Percentiles rank a stretch among this genome's conserved stretches.
These are phyloP conservation scores for Chlorophyllum brunneum DNA, from an alignment of 768 basidiomycete genomes.

Conservation along the genomic window DNA sequence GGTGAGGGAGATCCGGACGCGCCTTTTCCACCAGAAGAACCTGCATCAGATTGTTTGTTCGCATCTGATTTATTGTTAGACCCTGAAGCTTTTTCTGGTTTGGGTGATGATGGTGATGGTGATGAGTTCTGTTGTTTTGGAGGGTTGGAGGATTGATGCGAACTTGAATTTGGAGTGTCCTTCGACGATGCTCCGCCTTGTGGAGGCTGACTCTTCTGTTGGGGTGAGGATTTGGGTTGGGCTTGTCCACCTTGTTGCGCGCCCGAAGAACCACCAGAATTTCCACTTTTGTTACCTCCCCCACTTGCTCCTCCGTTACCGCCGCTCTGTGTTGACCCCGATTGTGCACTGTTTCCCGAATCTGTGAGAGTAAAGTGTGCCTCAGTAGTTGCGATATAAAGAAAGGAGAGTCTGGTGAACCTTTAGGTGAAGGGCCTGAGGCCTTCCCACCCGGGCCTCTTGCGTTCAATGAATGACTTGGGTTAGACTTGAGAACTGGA, in stretches of 20 bases:
- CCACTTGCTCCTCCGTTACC: no score
- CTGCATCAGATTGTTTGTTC: not conserved
- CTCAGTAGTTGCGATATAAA: not conserved
- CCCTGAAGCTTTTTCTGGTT: no score
- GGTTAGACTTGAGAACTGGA: not conserved
- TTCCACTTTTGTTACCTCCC: not conserved
- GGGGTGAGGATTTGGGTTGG: not conserved
- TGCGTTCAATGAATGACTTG: conserved; percentile 8
- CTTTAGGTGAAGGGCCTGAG: not conserved
- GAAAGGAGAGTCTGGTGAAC: not conserved
- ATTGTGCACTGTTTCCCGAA: not conserved
- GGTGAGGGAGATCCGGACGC: not conserved
- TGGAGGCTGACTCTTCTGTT: no score
- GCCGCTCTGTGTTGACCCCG: not conserved
- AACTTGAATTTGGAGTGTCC: no score
- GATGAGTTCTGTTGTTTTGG: no score
- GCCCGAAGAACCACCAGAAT: no score
- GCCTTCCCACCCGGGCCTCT: not conserved
- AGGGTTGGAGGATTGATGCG: no score
- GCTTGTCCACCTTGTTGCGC: no score
- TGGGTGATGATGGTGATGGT: no score
- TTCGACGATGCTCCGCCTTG: no score
- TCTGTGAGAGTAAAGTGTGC: not conserved
- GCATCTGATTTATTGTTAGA: not conserved
- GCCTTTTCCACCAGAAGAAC: not conserved